phyloP scores from a whole-genome alignment of 2,329 filamentous ascomycete genomes.

The Scytalidium lignicola region DNA sequence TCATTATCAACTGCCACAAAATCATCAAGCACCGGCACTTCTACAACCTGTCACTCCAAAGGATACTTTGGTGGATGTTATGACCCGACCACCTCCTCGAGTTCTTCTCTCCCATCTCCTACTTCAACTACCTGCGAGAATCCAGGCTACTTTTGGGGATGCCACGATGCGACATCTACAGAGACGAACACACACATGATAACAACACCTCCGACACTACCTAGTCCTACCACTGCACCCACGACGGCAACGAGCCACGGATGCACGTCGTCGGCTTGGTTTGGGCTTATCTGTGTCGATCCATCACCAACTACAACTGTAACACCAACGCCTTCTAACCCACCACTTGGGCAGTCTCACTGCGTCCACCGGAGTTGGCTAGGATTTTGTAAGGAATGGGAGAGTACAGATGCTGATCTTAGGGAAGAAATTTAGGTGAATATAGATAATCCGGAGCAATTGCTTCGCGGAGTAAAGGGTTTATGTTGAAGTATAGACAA shows the following conservation, averaged over 20 bases:
- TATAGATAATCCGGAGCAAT: slow-evolving; percentile 2
- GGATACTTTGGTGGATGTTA: slow-evolving; percentile 43
- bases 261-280: slow-evolving; percentile 23
- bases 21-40: slow-evolving; percentile 17
- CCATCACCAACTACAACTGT: slow-evolving; percentile 14
- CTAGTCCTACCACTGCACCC: slow-evolving; percentile 11
- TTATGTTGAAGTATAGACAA: too few relatives aligned
- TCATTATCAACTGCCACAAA: slow-evolving; percentile 25
- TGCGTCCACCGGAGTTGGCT: slow-evolving; percentile 21
- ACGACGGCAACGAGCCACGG: slow-evolving; percentile 17
- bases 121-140: slow-evolving; percentile 39
- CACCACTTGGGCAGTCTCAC: slow-evolving; percentile 9
- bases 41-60: slow-evolving; percentile 32
- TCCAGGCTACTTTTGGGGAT: slow-evolving; percentile 56
- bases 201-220: slow-evolving; percentile 28
- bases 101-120: slow-evolving; percentile 24
- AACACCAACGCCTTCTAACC: slow-evolving; percentile 10
- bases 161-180: slow-evolving; percentile 35
- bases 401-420: slow-evolving; percentile 1
- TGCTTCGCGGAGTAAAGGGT: not conserved
- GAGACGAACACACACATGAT: slow-evolving; percentile 29
- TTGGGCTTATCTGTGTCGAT: slow-evolving; percentile 24
- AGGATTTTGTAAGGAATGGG: slow-evolving; percentile 24
- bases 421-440: slow-evolving; percentile 24
- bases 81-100: slow-evolving; percentile 39